These are phyloP conservation scores for Epithemia pelagica DNA, from an alignment of 108 stramenopile genomes.

Conservation along the genomic window DNA sequence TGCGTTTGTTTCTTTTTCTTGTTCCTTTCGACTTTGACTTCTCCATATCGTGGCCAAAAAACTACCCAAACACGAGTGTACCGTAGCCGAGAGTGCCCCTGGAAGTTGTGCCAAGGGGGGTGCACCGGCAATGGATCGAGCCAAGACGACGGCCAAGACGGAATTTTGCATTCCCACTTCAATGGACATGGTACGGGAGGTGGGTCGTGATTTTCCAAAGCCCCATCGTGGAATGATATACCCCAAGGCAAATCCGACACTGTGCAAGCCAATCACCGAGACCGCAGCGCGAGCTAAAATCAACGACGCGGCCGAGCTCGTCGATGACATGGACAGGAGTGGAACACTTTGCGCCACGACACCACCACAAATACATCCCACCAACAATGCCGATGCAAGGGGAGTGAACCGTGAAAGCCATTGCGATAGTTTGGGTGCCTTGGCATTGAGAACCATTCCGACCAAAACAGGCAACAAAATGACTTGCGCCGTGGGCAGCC, in stretches of 20 bases:
- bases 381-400: slow-evolving; percentile 78
- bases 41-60: slow-evolving; percentile 85
- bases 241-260: slow-evolving; percentile 77
- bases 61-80: slow-evolving; percentile 86
- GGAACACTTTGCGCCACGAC: slow-evolving; percentile 81
- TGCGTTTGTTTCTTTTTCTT: no score
- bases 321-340: slow-evolving; percentile 21
- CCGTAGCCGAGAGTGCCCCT: slow-evolving; percentile 86
- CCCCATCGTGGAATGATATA: slow-evolving; percentile 50
- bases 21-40: no score
- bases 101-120: slow-evolving; percentile 78
- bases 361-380: slow-evolving; percentile 87
- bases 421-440: slow-evolving; percentile 46
- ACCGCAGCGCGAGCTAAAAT: slow-evolving; percentile 33
- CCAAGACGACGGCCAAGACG: slow-evolving; percentile 91
- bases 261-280: slow-evolving; percentile 35
- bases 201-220: slow-evolving; percentile 47
- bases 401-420: slow-evolving; percentile 68
- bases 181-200: slow-evolving; percentile 83
- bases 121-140: slow-evolving; percentile 77
- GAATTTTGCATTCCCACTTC: slow-evolving; percentile 96
- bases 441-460: slow-evolving; percentile 80
- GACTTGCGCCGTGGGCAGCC: slow-evolving; percentile 69
- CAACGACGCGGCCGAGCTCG: slow-evolving; percentile 16
- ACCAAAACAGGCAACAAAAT: slow-evolving; percentile 82